phyloP scores from a whole-genome alignment of 371 early-diverging fungal species.

The Mucor racemosus region DNA sequence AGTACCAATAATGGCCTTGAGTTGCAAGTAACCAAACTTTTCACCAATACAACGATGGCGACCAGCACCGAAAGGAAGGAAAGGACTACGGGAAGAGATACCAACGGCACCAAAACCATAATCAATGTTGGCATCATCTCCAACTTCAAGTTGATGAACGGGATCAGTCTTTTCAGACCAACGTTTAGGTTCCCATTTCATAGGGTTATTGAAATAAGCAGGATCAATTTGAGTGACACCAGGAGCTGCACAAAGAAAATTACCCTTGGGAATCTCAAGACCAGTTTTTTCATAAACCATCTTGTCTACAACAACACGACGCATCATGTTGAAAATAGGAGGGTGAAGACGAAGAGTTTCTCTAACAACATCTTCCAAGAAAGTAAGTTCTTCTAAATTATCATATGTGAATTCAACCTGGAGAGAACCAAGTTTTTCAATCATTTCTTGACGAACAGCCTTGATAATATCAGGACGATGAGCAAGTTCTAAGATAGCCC shows the following conservation, averaged over 20 bases:
- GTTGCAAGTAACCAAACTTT: constrained; percentile 93
- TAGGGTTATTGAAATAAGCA: constrained; percentile 77
- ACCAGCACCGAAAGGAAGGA: constrained; percentile 96
- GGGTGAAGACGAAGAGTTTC: constrained; percentile 93
- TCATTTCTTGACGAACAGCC: constrained; percentile 70
- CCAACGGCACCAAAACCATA: constrained; percentile 87
- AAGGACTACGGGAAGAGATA: constrained; percentile 74
- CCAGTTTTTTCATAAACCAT: constrained; percentile 68
- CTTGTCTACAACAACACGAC: constrained; percentile 82
- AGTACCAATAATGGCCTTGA: constrained; percentile 88
- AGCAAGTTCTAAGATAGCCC: constrained; percentile 90
- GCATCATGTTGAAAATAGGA: constrained; percentile 93
- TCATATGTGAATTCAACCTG: constrained; percentile 74
- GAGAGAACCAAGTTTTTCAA: constrained; percentile 63
- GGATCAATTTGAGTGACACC: constrained; percentile 84
- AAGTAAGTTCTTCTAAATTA: constrained; percentile 69
- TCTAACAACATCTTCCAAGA: constrained; percentile 83
- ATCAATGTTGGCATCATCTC: constrained; percentile 77
- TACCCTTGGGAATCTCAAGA: constrained; percentile 86
- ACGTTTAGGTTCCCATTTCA: constrained; percentile 81
- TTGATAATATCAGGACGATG: constrained; percentile 67
- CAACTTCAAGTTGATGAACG: constrained; percentile 51
- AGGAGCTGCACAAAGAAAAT: constrained; percentile 86
- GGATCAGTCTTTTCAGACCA: constrained; percentile 66
- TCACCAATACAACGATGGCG: constrained; percentile 99